Evolutionary conservation across 169 alveolate genomes (phyloP).

Genomic region (Eimeria tenella): DNA sequence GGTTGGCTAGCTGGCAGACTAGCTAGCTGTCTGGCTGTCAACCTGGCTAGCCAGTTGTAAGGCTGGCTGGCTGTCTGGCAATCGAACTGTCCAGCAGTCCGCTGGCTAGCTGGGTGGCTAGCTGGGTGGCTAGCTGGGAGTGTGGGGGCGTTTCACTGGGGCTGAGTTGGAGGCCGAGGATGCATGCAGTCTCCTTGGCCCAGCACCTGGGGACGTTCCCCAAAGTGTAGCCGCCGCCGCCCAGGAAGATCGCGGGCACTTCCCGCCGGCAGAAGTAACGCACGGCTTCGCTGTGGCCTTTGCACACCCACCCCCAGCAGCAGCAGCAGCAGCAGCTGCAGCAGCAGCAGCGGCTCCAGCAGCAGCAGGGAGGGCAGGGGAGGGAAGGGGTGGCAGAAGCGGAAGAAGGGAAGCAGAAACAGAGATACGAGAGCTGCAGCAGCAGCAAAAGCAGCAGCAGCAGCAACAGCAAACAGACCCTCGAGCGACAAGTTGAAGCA

Average conservation of each 20-base stretch:
- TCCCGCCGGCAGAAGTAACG: conserved; percentile 91
- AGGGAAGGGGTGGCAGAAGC: neutral
- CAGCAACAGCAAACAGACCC: conserved; percentile 82
- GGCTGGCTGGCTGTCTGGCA: no score
- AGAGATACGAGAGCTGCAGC: neutral
- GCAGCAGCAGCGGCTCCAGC: neutral
- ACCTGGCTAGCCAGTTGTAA: no score
- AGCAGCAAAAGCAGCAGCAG: conserved; percentile 13
- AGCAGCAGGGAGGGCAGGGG: neutral
- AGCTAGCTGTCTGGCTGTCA: no score
- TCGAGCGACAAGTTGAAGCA: conserved; percentile 96
- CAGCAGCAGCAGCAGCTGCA: conserved; percentile 10
- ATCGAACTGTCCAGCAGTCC: no score
- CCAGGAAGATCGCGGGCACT: conserved; percentile 93
- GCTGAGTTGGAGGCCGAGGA: conserved; percentile 48
- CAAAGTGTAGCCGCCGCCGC: conserved; percentile 98
- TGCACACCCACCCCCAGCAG: neutral
- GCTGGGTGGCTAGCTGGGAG: no score
- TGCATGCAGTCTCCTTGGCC: conserved; percentile 96
- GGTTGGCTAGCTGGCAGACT: no score
- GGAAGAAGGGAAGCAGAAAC: neutral
- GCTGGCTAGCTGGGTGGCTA: no score
- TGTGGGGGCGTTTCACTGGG: no score
- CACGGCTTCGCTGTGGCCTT: conserved; percentile 98
- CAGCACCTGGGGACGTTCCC: conserved; percentile 99